Conservation (phyloP, 148 eudicot genomes). For the Camellia lanceoleosa region DNA sequence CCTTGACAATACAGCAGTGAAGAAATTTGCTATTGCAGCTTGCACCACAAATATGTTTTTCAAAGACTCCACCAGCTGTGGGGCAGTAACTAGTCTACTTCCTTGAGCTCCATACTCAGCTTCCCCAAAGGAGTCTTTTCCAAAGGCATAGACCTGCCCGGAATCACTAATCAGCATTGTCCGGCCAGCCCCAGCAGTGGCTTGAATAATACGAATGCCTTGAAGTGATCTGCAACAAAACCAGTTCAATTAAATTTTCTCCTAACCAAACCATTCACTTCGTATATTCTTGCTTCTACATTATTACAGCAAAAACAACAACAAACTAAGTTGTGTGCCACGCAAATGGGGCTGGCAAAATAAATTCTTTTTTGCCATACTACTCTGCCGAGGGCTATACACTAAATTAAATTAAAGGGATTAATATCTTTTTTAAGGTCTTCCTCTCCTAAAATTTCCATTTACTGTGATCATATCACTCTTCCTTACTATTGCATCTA, state of each 20-base stretch:
- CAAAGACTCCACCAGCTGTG: slow-evolving; percentile 73
- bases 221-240: slow-evolving; percentile 70
- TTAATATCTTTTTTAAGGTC: too few species aligned
- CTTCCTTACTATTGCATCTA: neutral
- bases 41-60: slow-evolving; percentile 89
- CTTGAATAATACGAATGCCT: slow-evolving; percentile 91
- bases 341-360: too few species aligned
- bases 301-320: too few species aligned
- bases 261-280: too few species aligned
- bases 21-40: slow-evolving; percentile 87
- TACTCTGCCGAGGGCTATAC: too few species aligned
- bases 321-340: too few species aligned
- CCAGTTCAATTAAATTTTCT: neutral
- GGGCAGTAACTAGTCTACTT: slow-evolving; percentile 49
- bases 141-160: slow-evolving; percentile 82
- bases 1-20: slow-evolving; percentile 87
- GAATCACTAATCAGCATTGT: slow-evolving; percentile 81
- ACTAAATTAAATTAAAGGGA: too few species aligned
- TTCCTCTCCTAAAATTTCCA: too few species aligned
- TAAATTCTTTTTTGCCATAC: too few species aligned
- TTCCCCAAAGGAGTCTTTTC: slow-evolving; percentile 83
- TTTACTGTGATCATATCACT: neutral
- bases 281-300: too few species aligned
- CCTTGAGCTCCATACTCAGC: slow-evolving; percentile 70
- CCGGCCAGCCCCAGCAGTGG: slow-evolving; percentile 84